These are phyloP conservation scores for Pisolithus thermaeus DNA, from an alignment of 1,284 basidiomycete genomes.

Conservation along the genomic window DNA sequence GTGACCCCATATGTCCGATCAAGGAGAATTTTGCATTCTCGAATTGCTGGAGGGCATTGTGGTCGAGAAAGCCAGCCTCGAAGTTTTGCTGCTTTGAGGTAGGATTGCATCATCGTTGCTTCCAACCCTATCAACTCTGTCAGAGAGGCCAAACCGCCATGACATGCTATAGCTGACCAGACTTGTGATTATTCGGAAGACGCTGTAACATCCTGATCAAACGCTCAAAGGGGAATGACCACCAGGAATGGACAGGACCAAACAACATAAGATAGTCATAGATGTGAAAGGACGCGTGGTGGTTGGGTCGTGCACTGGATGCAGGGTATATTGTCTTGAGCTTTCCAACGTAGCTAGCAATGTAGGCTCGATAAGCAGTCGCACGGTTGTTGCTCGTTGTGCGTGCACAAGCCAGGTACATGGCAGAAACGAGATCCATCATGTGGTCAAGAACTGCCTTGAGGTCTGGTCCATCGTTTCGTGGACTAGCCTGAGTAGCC, in stretches of 20 bases:
- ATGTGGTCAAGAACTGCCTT: constrained; percentile 7
- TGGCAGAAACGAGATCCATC: constrained; percentile 12
- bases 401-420: constrained; percentile 6
- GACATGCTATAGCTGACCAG: constrained; percentile 16
- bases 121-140: constrained; percentile 20
- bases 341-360: too few relatives aligned
- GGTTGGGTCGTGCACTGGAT: constrained; percentile 13
- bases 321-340: too few relatives aligned
- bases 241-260: constrained; percentile 32
- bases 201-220: constrained; percentile 31
- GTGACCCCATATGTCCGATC: constrained; percentile 1
- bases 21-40: constrained; percentile 10
- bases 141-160: not conserved
- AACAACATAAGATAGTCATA: constrained; percentile 25
- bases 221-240: constrained; percentile 30
- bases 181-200: constrained; percentile 28
- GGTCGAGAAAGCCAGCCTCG: constrained; percentile 1
- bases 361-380: too few relatives aligned
- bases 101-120: constrained; percentile 8
- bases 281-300: constrained; percentile 33
- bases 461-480: not conserved
- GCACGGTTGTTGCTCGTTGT: not conserved
- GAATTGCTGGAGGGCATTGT: constrained; percentile 1
- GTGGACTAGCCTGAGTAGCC: not conserved
- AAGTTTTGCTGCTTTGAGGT: constrained; percentile 7